A percentile compares a stretch with the other conserved stretches of the same genome.
Conservation (phyloP, 2,329 filamentous ascomycete species). For the Rugonectria rugulosa region DNA sequence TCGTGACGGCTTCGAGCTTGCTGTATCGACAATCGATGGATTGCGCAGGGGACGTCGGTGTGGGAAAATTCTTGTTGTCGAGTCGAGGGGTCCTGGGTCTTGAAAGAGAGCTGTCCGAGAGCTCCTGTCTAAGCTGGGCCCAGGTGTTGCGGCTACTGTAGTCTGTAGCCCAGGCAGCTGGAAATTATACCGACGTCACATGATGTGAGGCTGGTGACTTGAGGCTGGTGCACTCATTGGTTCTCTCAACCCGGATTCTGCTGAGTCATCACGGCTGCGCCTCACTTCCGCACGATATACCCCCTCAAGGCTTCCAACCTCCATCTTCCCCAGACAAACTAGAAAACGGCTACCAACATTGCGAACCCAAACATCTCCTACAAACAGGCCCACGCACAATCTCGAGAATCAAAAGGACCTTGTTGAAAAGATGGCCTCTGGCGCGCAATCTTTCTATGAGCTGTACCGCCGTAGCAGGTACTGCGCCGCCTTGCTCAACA, state of each 20-base stretch:
- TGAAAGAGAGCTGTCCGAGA: conserved; percentile 36
- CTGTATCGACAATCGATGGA: conserved; percentile 32
- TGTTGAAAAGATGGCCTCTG: conserved; percentile 52
- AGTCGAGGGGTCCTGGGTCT: conserved; percentile 21
- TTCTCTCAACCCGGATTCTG: no score
- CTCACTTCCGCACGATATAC: conserved; percentile 2
- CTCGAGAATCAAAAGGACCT: conserved; percentile 6
- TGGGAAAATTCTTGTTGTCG: conserved; percentile 6
- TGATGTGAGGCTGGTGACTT: conserved; percentile 41
- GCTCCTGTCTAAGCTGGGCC: conserved; percentile 37
- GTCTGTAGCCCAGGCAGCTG: conserved; percentile 35
- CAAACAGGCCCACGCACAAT: not conserved
- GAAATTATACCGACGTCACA: conserved; percentile 45
- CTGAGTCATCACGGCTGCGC: conserved; percentile 11
- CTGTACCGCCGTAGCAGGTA: conserved; percentile 99
- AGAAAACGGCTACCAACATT: conserved; percentile 8
- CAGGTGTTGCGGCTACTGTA: conserved; percentile 33
- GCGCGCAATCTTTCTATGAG: conserved; percentile 78
- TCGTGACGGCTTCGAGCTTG: conserved; percentile 50
- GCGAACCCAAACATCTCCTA: conserved; percentile 4
- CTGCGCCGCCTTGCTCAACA: conserved; percentile 40
- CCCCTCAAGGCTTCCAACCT: not conserved
- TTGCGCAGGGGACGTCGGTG: conserved; percentile 22
- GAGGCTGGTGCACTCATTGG: not conserved
- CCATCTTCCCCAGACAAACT: conserved; percentile 13